Base-by-base conservation (phyloP, 495 filamentous ascomycete genomes). In the Penicillium fimorum region DNA sequence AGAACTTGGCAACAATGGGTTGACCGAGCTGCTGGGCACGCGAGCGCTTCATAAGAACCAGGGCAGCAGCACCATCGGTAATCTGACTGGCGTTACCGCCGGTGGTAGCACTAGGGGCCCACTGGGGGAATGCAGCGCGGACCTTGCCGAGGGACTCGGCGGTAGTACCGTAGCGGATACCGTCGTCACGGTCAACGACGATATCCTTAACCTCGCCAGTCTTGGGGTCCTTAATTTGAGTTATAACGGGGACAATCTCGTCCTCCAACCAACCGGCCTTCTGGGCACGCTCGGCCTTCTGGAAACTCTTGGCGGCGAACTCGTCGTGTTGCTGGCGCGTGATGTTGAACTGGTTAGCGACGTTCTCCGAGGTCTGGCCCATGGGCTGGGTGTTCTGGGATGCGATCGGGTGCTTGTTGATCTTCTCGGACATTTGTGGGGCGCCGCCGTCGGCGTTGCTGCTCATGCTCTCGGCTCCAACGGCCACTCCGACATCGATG, bases 351-450 rank as follows among this genome's bases (percentile, higher is more conserved):
- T 96, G 91, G 38, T 76, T 82, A 33, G 84, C 90, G 6, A 97
- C 91, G 63, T 97, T 97, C 77, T 97, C 93, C 17, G 87, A 91
- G 2, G 93, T 97, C 81, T 95, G 93, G 3, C 93, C 93, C 93
- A 97, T 97, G 35, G 91, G 86, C 78, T 91, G 84, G 78, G 86
- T 79, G 78, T 91, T 94, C 72, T 97, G 93, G 27, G 70, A 68
- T 0, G 90, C 86, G 62, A 96, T 84, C 53, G 89, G 88, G 62
- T 82, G 81, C 50, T 79, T 72, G 43, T 86, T 71, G 50, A 97
- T 83, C 40, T 82, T 79, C 32, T 86, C 82, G 60, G 90, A 85
- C 79, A 96, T 91, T 18, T 88, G 84, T 18, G 81, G 79, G 9
- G 84, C 84, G 27, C 89, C 82, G 15, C 81, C 77, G 57, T 91